Base-by-base conservation (phyloP, 2,329 filamentous ascomycete genomes). In the Hypoxylon rubiginosum region DNA sequence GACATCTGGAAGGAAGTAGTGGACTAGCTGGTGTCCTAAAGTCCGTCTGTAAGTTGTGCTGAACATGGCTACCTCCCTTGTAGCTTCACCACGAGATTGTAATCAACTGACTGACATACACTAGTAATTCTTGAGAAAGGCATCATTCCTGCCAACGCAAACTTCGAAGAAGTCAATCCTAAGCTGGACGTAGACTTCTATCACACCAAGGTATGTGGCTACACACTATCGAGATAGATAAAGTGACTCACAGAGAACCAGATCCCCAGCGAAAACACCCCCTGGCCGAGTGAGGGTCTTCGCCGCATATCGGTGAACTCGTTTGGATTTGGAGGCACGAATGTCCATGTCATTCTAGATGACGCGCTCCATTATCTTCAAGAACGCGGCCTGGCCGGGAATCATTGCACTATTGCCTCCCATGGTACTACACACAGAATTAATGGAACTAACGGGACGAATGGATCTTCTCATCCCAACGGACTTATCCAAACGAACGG, bases 211-310 rank as follows among this genome's bases (percentile, higher is more conserved):
- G 71, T 78, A 58, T 53, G 68, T 62, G 34, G 21, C 19, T 32
- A n/a, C 17, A 9, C 1, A 2, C 4, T 1, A 36, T 28, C 6
- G 5, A 7, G 36, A 1, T 54, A 3, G 3, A 32, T 9, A 32
- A 49, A 32, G 3, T 41, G 2, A 48, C 59, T 74, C 36, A 73
- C 32, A 45, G 5, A 21, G 4, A 21, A 59, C 15, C 11, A 76
- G 70, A 60, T 79, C 7, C 72, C 73, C 0, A 71, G 58, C 6
- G 39, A 70, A 36, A 55, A 57, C 17, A 70, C 69, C 4, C 11
- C 64, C 3, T 79, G 76, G 76, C 76, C 69, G 74, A 77, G 8
- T 76, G 75, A 6, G 75, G 81, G 51, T 76, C 77, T 11, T 61
- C 75, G 78, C 70, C 64, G 79, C 72, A 36, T 73, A 41, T 75